Evolutionary conservation across 192 early-diverging fungal species (phyloP).

Genomic region (Entomortierella lignicola): DNA sequence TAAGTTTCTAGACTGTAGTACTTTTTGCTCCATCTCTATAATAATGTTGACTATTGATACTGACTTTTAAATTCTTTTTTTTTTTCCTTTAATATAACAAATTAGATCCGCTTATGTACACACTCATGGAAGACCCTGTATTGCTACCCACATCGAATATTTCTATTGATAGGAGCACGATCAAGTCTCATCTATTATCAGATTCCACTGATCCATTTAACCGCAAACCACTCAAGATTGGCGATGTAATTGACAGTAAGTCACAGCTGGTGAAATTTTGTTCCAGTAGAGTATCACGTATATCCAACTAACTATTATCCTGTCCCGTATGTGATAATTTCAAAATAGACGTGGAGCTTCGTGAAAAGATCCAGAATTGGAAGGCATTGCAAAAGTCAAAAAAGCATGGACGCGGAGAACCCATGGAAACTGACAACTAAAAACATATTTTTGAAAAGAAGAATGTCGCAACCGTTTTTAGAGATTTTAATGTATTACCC

Average conservation of each 20-base stretch:
- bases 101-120: constrained; percentile 84
- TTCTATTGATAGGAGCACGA: constrained; percentile 89
- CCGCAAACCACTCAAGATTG: constrained; percentile 85
- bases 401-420: neutral
- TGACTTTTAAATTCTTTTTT: neutral
- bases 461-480: too few relatives aligned
- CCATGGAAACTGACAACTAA: constrained; percentile 19
- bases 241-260: constrained; percentile 87
- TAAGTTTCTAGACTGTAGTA: constrained; percentile 39
- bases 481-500: too few relatives aligned
- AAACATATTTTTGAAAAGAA: too few relatives aligned
- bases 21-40: too few relatives aligned
- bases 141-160: constrained; percentile 83
- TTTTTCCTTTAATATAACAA: constrained; percentile 6
- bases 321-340: neutral
- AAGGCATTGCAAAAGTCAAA: constrained; percentile 30
- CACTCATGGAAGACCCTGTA: constrained; percentile 95
- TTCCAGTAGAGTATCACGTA: too few relatives aligned
- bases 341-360: constrained; percentile 20
- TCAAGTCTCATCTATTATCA: constrained; percentile 88
- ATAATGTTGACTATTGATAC: too few relatives aligned
- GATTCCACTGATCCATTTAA: constrained; percentile 95
- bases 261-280: too few relatives aligned
- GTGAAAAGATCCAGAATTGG: constrained; percentile 32
- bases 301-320: neutral